These are phyloP conservation scores for Asterochloris sp. DNA, from an alignment of 139 green algal species.

Conservation along the genomic window DNA sequence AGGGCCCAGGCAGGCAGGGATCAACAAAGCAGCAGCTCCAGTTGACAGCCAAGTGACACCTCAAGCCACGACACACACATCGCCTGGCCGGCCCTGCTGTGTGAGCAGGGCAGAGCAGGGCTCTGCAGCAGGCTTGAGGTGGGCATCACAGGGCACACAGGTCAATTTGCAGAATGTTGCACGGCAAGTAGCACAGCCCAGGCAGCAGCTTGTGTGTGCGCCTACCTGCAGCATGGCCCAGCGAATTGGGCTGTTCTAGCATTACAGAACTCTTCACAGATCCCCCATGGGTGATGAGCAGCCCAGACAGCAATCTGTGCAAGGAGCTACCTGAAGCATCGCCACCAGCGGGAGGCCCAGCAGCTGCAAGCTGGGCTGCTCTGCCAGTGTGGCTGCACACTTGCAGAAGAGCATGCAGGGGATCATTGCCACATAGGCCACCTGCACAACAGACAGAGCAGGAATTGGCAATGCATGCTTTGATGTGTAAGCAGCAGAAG, in stretches of 20 bases:
- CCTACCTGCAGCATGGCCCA: background rate
- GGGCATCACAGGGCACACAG: no score
- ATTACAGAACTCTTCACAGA: background rate
- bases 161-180: background rate
- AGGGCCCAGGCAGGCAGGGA: no score
- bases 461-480: background rate
- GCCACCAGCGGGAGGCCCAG: constrained; percentile 21
- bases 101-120: no score
- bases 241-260: background rate
- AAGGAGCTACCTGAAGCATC: constrained; percentile 14
- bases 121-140: no score
- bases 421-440: constrained; percentile 58
- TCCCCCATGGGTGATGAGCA: background rate
- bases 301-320: background rate
- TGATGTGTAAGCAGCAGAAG: background rate
- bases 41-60: no score
- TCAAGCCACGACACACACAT: no score
- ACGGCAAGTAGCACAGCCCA: no score
- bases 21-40: no score
- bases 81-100: no score
- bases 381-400: constrained; percentile 42
- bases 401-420: constrained; percentile 63
- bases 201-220: background rate
- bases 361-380: constrained; percentile 18
- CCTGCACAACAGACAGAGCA: constrained; percentile 17